Conservation (phyloP, 2,329 filamentous ascomycete genomes). For the Pseudogymnoascus sp. region DNA sequence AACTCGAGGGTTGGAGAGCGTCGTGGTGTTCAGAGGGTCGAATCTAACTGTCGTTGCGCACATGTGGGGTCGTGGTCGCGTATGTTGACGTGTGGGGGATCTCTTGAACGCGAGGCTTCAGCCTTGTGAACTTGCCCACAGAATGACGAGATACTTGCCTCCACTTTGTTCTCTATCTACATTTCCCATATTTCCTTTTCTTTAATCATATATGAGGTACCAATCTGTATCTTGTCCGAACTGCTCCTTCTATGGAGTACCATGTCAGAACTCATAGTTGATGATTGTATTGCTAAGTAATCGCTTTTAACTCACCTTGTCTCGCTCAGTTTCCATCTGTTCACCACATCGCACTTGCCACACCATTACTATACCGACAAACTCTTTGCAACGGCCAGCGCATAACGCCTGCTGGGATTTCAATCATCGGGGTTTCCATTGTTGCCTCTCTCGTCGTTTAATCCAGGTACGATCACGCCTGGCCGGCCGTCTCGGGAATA, state of each 20-base stretch:
- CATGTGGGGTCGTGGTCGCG: slow-evolving; percentile 4
- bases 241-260: background rate
- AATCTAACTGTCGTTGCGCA: background rate
- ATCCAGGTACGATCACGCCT: background rate
- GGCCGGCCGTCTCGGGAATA: background rate
- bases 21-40: background rate
- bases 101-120: background rate
- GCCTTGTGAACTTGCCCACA: background rate
- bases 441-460: background rate
- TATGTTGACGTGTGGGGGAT: slow-evolving; percentile 4
- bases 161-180: background rate
- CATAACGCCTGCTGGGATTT: too few species aligned
- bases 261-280: background rate
- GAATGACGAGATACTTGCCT: background rate
- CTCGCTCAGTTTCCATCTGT: background rate
- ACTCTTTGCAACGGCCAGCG: background rate
- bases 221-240: background rate
- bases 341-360: background rate
- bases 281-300: slow-evolving; percentile 1
- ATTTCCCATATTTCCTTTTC: background rate
- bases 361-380: background rate
- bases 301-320: background rate
- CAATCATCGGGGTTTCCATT: background rate
- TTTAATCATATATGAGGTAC: background rate
- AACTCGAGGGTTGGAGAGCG: background rate